phyloP scores from a whole-genome alignment of 1,284 basidiomycete species.

The Microbotryum intermedium region DNA sequence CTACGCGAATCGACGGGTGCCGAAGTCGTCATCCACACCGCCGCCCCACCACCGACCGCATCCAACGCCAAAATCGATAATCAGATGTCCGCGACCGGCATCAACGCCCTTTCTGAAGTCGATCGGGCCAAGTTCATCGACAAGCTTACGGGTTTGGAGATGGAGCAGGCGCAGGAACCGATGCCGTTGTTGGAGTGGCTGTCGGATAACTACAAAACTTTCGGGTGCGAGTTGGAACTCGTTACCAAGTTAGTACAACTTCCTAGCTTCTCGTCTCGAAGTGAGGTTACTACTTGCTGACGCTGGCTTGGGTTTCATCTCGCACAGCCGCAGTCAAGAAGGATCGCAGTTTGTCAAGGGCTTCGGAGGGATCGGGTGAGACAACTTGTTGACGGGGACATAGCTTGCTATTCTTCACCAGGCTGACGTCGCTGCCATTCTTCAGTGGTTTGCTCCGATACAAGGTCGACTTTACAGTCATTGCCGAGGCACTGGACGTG shows the following conservation, averaged over 20 bases:
- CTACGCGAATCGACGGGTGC: conserved; percentile 85
- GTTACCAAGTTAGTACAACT: background rate
- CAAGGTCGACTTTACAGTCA: conserved; percentile 83
- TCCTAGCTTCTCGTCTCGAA: background rate
- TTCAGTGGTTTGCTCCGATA: conserved; percentile 69
- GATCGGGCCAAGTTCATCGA: conserved; percentile 91
- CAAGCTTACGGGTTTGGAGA: conserved; percentile 87
- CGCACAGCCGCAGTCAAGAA: conserved; percentile 62
- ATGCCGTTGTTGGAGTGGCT: conserved; percentile 92
- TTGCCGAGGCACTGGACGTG: conserved; percentile 35
- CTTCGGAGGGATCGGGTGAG: conserved; percentile 83
- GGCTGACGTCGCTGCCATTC: too few relatives aligned
- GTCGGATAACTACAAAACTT: conserved; percentile 95
- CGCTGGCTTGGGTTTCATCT: conserved; percentile 13
- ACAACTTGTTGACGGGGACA: too few relatives aligned
- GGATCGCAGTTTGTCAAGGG: conserved; percentile 98
- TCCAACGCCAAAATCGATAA: conserved; percentile 40
- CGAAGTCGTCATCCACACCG: conserved; percentile 65
- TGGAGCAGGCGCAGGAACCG: conserved; percentile 78
- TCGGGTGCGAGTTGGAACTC: conserved; percentile 80
- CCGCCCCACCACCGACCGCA: conserved; percentile 34
- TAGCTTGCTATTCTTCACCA: too few relatives aligned
- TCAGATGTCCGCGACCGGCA: conserved; percentile 18
- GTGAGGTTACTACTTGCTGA: background rate
- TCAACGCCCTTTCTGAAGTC: conserved; percentile 49